Conservation (phyloP, 495 filamentous ascomycete species). For the Patellaria atrata region DNA sequence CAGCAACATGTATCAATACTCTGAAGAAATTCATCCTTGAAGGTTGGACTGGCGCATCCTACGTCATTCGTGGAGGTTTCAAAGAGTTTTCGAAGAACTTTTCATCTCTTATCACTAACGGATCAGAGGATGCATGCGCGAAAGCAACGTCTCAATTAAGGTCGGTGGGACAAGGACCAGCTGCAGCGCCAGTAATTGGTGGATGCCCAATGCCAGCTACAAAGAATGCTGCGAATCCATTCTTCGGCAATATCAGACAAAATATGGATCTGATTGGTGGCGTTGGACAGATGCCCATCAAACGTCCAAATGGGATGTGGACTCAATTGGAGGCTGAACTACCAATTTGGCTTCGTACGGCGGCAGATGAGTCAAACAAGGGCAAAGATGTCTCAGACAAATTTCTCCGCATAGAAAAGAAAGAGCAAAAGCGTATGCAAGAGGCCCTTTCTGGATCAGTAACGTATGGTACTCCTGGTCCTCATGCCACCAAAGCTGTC, state of each 20-base stretch:
- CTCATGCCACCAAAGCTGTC: conserved; percentile 19
- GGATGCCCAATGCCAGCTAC: conserved; percentile 70
- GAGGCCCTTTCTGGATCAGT: conserved; percentile 61
- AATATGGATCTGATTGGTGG: conserved; percentile 93
- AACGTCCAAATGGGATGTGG: conserved; percentile 46
- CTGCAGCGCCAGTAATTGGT: conserved; percentile 62
- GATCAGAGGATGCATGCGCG: conserved; percentile 32
- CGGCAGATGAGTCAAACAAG: conserved; percentile 47
- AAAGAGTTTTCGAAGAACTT: conserved; percentile 37
- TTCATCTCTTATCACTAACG: conserved; percentile 30
- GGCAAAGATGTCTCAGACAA: conserved; percentile 70
- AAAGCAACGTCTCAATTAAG: conserved; percentile 21
- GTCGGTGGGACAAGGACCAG: conserved; percentile 32
- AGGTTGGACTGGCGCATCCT: conserved; percentile 59
- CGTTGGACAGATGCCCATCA: conserved; percentile 76
- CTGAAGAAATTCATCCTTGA: conserved; percentile 84
- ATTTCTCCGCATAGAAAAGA: conserved; percentile 71
- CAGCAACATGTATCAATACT: conserved; percentile 60
- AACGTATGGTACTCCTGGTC: conserved; percentile 33
- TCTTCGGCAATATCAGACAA: conserved; percentile 91
- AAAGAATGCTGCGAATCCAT: conserved; percentile 61
- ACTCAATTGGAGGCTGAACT: conserved; percentile 32
- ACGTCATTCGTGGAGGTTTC: conserved; percentile 49
- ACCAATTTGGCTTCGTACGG: conserved; percentile 64
- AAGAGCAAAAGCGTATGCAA: conserved; percentile 80